These are phyloP conservation scores for Fomes fomentarius DNA, from an alignment of 1,284 basidiomycete genomes.

Conservation along the genomic window DNA sequence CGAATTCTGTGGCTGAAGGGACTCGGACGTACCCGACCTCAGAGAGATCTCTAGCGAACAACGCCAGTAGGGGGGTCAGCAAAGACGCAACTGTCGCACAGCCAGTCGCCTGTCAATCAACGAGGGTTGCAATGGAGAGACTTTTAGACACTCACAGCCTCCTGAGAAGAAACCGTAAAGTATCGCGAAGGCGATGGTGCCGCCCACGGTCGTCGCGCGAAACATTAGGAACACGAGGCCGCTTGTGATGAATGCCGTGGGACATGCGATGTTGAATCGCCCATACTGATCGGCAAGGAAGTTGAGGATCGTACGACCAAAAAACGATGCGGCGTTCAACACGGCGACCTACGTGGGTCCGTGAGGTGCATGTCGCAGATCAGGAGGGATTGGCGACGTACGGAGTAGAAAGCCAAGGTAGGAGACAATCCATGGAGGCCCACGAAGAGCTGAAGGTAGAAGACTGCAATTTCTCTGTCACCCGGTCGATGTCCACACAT, in stretches of 20 bases:
- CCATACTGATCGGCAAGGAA: conserved; percentile 21
- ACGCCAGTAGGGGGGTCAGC: no score
- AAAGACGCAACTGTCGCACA: no score
- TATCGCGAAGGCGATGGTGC: conserved; percentile 20
- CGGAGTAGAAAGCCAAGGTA: conserved; percentile 48
- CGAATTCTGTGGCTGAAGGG: no score
- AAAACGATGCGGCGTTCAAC: conserved; percentile 18
- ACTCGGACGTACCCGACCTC: no score
- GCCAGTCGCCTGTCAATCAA: no score
- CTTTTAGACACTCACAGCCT: conserved; percentile 22
- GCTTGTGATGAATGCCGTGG: conserved; percentile 5
- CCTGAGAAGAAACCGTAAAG: conserved; percentile 30
- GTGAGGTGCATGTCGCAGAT: background rate
- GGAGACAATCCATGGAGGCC: conserved; percentile 41
- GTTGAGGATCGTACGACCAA: conserved; percentile 21
- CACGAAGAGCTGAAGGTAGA: conserved; percentile 54
- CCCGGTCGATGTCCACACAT: background rate
- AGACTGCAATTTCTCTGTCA: conserved; percentile 35
- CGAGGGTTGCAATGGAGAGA: background rate
- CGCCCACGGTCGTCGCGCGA: conserved; percentile 14
- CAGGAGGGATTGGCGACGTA: no score
- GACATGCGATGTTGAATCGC: conserved; percentile 20
- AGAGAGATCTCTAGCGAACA: no score
- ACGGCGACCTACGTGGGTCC: conserved; percentile 20
- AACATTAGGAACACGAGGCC: conserved; percentile 25